Conservation (phyloP, 2,329 filamentous ascomycete species). For the Claviceps sp. region DNA sequence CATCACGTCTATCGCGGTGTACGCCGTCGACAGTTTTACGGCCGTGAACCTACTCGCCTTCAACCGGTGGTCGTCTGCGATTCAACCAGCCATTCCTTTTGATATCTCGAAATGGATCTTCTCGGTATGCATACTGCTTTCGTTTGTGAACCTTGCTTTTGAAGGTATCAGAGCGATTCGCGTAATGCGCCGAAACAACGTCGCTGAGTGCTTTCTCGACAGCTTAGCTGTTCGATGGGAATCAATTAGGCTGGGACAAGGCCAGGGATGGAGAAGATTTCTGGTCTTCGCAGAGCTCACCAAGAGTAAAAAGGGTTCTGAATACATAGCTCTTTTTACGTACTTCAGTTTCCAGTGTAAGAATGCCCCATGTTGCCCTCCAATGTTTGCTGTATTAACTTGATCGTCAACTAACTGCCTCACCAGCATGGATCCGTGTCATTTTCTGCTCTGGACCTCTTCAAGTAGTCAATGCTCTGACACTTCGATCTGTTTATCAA, state of each 20-base stretch:
- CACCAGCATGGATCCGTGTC: conserved; percentile 68
- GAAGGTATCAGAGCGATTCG: conserved; percentile 69
- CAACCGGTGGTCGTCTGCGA: conserved; percentile 74
- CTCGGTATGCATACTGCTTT: conserved; percentile 79
- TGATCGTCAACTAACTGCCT: not conserved
- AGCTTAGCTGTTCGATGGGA: conserved; percentile 74
- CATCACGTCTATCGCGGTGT: conserved; percentile 68
- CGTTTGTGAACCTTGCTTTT: conserved; percentile 67
- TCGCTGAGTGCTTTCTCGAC: conserved; percentile 86
- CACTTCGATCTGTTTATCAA: conserved; percentile 71
- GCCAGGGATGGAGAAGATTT: conserved; percentile 76
- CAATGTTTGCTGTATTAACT: not conserved
- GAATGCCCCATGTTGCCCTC: conserved; percentile 11
- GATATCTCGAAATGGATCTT: conserved; percentile 89
- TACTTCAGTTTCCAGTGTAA: conserved; percentile 64
- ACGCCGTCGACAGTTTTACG: conserved; percentile 83
- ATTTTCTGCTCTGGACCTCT: conserved; percentile 85
- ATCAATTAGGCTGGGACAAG: conserved; percentile 60
- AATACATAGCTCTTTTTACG: conserved; percentile 82
- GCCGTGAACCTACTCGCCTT: conserved; percentile 84
- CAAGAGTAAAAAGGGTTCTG: conserved; percentile 78
- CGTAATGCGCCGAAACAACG: conserved; percentile 71
- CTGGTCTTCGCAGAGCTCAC: conserved; percentile 86
- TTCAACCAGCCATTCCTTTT: conserved; percentile 66
- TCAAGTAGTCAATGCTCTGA: conserved; percentile 81